A percentile compares a stretch with the other conserved stretches of the same genome.
Conservation (phyloP, 1,284 basidiomycete genomes). For the Schizopora paradoxa region DNA sequence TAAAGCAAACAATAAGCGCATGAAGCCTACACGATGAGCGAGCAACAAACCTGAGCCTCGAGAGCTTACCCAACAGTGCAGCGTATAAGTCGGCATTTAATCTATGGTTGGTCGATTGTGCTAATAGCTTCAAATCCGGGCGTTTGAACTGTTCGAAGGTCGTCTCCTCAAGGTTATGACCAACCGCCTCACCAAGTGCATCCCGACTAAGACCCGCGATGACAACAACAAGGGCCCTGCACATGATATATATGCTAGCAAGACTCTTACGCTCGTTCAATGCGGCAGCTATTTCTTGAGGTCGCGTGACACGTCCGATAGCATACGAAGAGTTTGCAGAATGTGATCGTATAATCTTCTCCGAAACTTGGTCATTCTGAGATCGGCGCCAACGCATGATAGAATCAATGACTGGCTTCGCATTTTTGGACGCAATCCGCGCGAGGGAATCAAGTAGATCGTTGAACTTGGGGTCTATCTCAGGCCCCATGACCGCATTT, state of each 20-base stretch:
- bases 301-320: constrained; percentile 33
- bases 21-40: constrained; percentile 4
- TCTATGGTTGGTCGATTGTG: constrained; percentile 68
- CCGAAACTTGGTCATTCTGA: constrained; percentile 62
- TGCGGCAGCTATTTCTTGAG: constrained; percentile 52
- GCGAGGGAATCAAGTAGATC: constrained; percentile 77
- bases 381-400: constrained; percentile 83
- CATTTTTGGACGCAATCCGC: constrained; percentile 79
- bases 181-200: constrained; percentile 70
- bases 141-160: constrained; percentile 82
- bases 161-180: constrained; percentile 75
- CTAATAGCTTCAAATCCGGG: constrained; percentile 62
- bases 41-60: constrained; percentile 60
- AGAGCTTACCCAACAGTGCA: constrained; percentile 76
- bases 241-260: constrained; percentile 84
- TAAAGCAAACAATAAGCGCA: background rate
- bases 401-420: constrained; percentile 82
- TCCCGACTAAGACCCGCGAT: constrained; percentile 71
- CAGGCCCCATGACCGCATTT: constrained; percentile 60
- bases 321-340: constrained; percentile 38
- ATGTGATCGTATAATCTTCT: constrained; percentile 48
- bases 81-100: constrained; percentile 79
- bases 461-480: constrained; percentile 76
- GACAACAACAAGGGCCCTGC: constrained; percentile 76
- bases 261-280: constrained; percentile 76